phyloP scores from a whole-genome alignment of 2,329 filamentous ascomycete species.

The Leptosphaerulina australis region DNA sequence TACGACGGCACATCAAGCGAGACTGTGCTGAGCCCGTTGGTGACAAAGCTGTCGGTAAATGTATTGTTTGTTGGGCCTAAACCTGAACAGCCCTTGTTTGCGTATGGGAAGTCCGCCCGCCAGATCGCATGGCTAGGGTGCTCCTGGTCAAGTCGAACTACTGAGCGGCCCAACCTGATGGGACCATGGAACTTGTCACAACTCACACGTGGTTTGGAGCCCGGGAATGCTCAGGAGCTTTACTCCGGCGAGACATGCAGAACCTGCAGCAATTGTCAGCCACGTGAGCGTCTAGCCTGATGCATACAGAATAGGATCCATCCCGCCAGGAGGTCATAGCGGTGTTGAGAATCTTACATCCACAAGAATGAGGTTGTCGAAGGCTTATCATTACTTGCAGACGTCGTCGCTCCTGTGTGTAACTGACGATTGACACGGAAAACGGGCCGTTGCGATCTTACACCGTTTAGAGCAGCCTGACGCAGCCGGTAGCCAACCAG shows the following conservation, averaged over 20 bases:
- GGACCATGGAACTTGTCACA: conserved; percentile 7
- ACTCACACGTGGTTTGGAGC: conserved; percentile 7
- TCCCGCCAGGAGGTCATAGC: not conserved
- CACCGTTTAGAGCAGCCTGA: conserved; percentile 26
- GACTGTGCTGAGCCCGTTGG: conserved; percentile 13
- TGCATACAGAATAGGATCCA: not conserved
- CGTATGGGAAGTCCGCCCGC: conserved; percentile 15
- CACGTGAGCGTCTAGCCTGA: conserved; percentile 18
- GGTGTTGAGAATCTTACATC: not conserved
- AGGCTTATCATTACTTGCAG: conserved; percentile 3
- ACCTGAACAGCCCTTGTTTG: conserved; percentile 9
- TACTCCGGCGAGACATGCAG: conserved; percentile 9
- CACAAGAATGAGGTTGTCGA: not conserved
- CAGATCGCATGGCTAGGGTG: conserved; percentile 7
- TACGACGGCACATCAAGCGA: conserved; percentile 17
- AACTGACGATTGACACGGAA: conserved; percentile 22
- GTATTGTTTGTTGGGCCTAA: conserved; percentile 14
- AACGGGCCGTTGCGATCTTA: conserved; percentile 40
- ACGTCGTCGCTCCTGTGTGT: conserved; percentile 10
- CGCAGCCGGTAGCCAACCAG: conserved; percentile 19
- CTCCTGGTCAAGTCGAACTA: conserved; percentile 14
- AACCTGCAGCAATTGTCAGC: conserved; percentile 11
- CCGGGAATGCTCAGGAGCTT: conserved; percentile 3
- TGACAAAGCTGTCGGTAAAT: conserved; percentile 2
- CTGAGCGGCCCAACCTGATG: conserved; percentile 21